Base-by-base conservation (phyloP, 441 rosid genomes). In the Adansonia madagascariensis region DNA sequence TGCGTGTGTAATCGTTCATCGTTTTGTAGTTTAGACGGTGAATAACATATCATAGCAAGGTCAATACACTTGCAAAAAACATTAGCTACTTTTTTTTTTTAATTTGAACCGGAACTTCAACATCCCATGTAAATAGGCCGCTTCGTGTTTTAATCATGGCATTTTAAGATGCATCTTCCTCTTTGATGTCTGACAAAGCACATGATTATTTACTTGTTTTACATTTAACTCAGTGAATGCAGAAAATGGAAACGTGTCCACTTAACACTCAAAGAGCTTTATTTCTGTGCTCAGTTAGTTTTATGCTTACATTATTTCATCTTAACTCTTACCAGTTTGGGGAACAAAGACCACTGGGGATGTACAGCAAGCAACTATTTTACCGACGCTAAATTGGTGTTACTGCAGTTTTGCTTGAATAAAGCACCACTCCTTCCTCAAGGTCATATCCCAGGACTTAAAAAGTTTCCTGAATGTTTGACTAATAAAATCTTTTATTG, bases 331-430 rank as follows among this genome's bases (percentile, higher is more conserved):
- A 35, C 62, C 81, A 74, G 85, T 77, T 70, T 41, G 35, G 62
- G 44, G 68, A 8, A 64, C 68, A 63, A 39, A 75, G 60, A 24
- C 65, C 74, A 46, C 35, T 27, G 78, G 71, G 77, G 71, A 47
- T 20, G 24, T 27, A 27, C 35, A 27, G 35, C 35, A n/a, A 60
- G 78, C 52, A 66, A 43, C 27, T 20, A 59, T 69, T 44, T n/a
- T 24, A 59, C 39, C 4, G 76, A 59, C 64, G n/a, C 79, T 47
- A 52, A 44, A 43, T 78, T 61, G 70, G 75, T 79, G 85, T 83
- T 61, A 15, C 63, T 24, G 77, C 78, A 63, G 77, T 60, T 78
- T 57, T 74, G 67, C 67, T 8, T 53, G 65, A 31, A 22, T 10
- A 64, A 79, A 78, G 77, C 62, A 50, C 61, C 39, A 22, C 11